Base-by-base conservation (phyloP, 2,329 filamentous ascomycete genomes). In the Alternaria tenuissima region DNA sequence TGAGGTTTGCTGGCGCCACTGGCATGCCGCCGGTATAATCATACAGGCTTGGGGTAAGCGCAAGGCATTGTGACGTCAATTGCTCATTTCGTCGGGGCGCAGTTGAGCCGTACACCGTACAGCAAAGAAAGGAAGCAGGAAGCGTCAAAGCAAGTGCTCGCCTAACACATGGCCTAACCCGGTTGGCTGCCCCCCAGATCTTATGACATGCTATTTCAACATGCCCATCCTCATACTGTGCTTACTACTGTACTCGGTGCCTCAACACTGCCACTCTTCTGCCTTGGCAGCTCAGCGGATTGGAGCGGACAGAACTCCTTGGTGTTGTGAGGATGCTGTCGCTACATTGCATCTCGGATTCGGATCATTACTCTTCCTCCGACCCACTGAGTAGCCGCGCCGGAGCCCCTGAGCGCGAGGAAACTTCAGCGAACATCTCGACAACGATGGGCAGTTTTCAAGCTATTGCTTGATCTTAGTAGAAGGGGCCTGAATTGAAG, bases 31-130 rank as follows among this genome's bases (percentile, higher is more conserved):
- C 22, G 22, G 12, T 22, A 22, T 16, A 30, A 26, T 38, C 20
- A n/a, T 18, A 14, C 14, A 26, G 46, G 28, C 46, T 22, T 24
- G 46, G 30, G 34, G 32, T 20, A 30, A 20, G 51, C 44, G 24
- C 42, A 38, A 30, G 34, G 36, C 34, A 22, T 48, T 46, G 36
- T 59, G 56, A 55, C 56, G 56, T 55, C 56, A 59, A 59, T 46
- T 32, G 28, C 34, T 52, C 30, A 42, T 47, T 22, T 36, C 34
- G 16, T 20, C 34, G 34, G 34, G 28, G 36, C 20, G 42, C 30
- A 22, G 42, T 38, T 18, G 52, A 38, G 42, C 26, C 18, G 53
- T 55, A 43, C 26, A 26, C 32, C 39, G 22, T 44, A 44, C 12
- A 24, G 9, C 36, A 24, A 44, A 51, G 51, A 12, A n/a, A 36